Evolutionary conservation across 805 yeast species (phyloP).

Genomic region (Candida schatavii): DNA sequence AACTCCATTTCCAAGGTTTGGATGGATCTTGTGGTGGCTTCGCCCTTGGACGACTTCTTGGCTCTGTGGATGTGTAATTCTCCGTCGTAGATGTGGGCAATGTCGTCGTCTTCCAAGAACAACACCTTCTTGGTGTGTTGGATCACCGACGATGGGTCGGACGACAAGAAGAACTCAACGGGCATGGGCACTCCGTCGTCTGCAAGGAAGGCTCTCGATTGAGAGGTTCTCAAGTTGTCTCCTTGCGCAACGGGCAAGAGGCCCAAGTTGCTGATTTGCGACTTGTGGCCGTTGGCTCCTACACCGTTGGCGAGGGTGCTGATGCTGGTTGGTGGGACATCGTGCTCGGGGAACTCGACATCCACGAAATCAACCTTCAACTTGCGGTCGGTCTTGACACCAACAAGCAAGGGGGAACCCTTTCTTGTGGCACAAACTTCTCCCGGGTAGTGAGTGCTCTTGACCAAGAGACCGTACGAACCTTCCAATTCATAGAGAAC

Average conservation of each 20-base stretch:
- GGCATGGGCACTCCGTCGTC: constrained; percentile 94
- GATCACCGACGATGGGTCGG: constrained; percentile 95
- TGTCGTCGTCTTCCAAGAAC: constrained; percentile 96
- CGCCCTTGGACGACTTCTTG: constrained; percentile 65
- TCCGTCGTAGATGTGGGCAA: constrained; percentile 97
- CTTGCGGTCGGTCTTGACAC: constrained; percentile 94
- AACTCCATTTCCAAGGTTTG: constrained; percentile 96
- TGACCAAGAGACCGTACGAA: constrained; percentile 93
- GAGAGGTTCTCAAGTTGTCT: constrained; percentile 75
- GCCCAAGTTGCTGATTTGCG: constrained; percentile 22
- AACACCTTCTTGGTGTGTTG: constrained; percentile 97
- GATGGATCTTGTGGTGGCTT: constrained; percentile 91
- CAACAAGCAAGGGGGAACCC: constrained; percentile 95
- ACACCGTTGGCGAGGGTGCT: constrained; percentile 5
- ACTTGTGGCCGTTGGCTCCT: too few relatives aligned
- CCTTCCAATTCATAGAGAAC: constrained; percentile 94
- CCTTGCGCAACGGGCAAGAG: constrained; percentile 53
- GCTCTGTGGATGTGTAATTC: constrained; percentile 98
- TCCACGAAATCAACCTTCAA: constrained; percentile 97
- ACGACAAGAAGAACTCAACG: constrained; percentile 91
- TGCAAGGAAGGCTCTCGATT: constrained; percentile 93
- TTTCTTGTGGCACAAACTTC: constrained; percentile 96
- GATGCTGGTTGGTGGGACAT: constrained; percentile 17
- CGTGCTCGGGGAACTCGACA: constrained; percentile 86
- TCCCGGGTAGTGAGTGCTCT: constrained; percentile 88